Evolutionary conservation across 2,329 filamentous ascomycete species (phyloP).

Genomic region (Ophiostoma ulmi): DNA sequence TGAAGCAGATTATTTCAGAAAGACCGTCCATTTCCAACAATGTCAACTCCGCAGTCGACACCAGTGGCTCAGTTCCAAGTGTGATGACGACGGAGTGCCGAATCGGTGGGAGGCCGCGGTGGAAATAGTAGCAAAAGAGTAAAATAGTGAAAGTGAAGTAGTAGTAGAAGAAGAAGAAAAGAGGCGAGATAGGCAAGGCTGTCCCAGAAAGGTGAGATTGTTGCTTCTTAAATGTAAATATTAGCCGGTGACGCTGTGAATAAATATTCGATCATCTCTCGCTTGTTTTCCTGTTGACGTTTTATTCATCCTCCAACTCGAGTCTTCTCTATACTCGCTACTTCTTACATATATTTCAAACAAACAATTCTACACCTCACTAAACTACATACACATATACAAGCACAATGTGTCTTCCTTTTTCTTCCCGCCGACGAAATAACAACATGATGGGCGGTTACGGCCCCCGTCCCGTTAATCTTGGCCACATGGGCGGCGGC

Average conservation of each 20-base stretch:
- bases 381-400: not conserved
- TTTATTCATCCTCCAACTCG: not conserved
- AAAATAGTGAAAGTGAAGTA: too few species aligned
- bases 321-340: not conserved
- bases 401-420: conserved; percentile 9
- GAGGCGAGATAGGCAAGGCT: conserved; percentile 2
- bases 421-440: not conserved
- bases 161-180: not conserved
- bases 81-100: not conserved
- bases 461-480: conserved; percentile 17
- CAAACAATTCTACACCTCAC: not conserved
- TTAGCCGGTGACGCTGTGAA: not conserved
- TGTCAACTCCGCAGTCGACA: not conserved
- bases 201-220: not conserved
- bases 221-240: not conserved
- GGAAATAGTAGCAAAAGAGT: not conserved
- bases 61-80: not conserved
- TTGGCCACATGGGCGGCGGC: conserved; percentile 11
- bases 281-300: not conserved
- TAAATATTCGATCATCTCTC: not conserved
- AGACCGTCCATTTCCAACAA: not conserved
- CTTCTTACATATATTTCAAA: not conserved
- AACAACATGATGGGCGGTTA: conserved; percentile 10
- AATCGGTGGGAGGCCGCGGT: not conserved
- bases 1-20: not conserved